Base-by-base conservation (phyloP, 805 yeast species). In the Candida piceae region DNA sequence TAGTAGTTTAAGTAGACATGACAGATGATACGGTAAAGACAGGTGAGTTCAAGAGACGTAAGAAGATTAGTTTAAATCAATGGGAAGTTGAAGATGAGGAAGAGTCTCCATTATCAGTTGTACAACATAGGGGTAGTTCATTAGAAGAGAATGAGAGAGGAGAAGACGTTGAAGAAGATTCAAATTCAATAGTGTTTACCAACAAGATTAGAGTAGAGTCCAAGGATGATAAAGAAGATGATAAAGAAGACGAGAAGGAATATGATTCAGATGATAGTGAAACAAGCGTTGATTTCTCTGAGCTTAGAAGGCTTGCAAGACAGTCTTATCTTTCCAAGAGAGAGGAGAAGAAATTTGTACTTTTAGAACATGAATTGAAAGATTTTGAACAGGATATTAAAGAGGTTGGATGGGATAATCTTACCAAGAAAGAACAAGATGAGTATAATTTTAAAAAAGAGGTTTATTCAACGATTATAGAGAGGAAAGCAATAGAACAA, bases 371-470 rank as follows among this genome's bases (percentile, higher is more conserved):
- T 17, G 84, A 78, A 34, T 60, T 80, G 11, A 55, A 52, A 3
- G 71, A 65, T 8, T 60, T 71, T 24, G 80, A 77, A 48, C 58
- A 61, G 12, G 78, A 74, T 48, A 67, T 76, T 13, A 48, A 62
- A 13, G 50, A 62, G 40, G 62, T 69, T 46, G 84, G 84, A 1
- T 76, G 81, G 81, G 62, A 66, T 2, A 64, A 69, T 16, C 50
- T 80, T 15, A 64, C 77, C 1, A 49, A 50, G 17, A 53, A 55
- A 16, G 85, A 80, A 42, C 70, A 64, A 32, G 55, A 65, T n/a
- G 80, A 79, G 32, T 68, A 74, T 34, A 57, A 57, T 16, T 59
- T 69, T 41, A 78, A 80, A 41, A 64, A 73, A 27, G 72, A 76
- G 39, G 56, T 79, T 1, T 52, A 75, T 10, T 56, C 62, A 2